phyloP scores from a whole-genome alignment of 768 basidiomycete species.

The Lactarius quietus region DNA sequence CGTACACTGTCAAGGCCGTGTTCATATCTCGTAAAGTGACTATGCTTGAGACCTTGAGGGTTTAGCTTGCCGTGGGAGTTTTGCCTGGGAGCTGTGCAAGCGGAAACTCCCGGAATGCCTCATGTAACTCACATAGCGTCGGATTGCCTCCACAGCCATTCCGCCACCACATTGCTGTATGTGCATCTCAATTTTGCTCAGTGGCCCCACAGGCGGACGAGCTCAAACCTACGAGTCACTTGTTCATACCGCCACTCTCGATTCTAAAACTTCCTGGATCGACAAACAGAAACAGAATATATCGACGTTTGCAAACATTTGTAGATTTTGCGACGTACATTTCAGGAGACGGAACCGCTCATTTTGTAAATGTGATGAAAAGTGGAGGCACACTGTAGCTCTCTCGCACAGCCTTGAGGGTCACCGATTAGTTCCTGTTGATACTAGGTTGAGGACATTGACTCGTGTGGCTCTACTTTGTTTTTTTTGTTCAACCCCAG shows the following conservation, averaged over 20 bases:
- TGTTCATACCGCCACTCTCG: background rate
- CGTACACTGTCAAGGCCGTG: background rate
- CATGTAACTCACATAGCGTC: no score
- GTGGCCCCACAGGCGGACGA: background rate
- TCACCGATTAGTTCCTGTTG: background rate
- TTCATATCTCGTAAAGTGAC: background rate
- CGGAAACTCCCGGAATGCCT: background rate
- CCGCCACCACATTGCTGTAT: background rate
- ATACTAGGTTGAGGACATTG: background rate
- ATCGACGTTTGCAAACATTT: background rate
- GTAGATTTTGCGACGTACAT: background rate
- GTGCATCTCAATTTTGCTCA: no score
- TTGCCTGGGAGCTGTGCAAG: background rate
- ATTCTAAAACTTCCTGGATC: background rate
- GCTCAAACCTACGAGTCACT: background rate
- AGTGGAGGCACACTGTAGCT: background rate
- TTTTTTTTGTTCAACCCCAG: background rate
- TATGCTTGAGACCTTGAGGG: background rate
- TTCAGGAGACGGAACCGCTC: background rate
- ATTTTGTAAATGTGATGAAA: background rate
- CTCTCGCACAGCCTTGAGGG: background rate
- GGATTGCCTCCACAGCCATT: background rate
- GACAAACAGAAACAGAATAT: background rate
- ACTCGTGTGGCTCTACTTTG: background rate
- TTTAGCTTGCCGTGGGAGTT: background rate